phyloP scores from a whole-genome alignment of 805 yeast species.

The Metschnikowia continentalis region DNA sequence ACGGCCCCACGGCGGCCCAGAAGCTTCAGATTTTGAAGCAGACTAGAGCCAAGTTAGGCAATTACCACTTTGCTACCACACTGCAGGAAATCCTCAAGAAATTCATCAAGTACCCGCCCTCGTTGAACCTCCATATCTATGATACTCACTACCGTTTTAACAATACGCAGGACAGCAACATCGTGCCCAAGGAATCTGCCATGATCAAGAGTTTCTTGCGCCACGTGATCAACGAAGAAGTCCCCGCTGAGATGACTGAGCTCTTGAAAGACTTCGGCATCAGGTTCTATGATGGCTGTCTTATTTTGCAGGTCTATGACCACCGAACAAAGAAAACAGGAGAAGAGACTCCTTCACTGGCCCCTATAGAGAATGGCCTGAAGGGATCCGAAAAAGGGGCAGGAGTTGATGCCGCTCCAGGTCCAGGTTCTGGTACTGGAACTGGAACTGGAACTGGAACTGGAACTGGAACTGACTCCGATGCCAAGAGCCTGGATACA shows the following conservation, averaged over 20 bases:
- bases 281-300: slow-evolving; percentile 82
- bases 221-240: slow-evolving; percentile 73
- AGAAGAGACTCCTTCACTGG: background rate
- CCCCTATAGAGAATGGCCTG: background rate
- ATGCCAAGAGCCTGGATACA: background rate
- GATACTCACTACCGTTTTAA: slow-evolving; percentile 91
- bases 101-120: slow-evolving; percentile 72
- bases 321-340: slow-evolving; percentile 52
- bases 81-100: slow-evolving; percentile 70
- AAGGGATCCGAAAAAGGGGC: background rate
- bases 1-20: slow-evolving; percentile 14
- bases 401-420: too few relatives aligned
- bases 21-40: slow-evolving; percentile 18
- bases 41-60: slow-evolving; percentile 24
- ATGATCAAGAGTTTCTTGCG: slow-evolving; percentile 75
- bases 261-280: slow-evolving; percentile 83
- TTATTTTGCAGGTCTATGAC: slow-evolving; percentile 82
- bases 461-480: background rate
- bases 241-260: slow-evolving; percentile 87
- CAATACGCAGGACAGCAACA: slow-evolving; percentile 74
- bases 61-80: slow-evolving; percentile 62
- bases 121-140: slow-evolving; percentile 84
- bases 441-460: too few relatives aligned
- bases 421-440: too few relatives aligned
- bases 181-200: slow-evolving; percentile 72